Conservation (phyloP, 768 basidiomycete genomes). For the Boletus bicolor region DNA sequence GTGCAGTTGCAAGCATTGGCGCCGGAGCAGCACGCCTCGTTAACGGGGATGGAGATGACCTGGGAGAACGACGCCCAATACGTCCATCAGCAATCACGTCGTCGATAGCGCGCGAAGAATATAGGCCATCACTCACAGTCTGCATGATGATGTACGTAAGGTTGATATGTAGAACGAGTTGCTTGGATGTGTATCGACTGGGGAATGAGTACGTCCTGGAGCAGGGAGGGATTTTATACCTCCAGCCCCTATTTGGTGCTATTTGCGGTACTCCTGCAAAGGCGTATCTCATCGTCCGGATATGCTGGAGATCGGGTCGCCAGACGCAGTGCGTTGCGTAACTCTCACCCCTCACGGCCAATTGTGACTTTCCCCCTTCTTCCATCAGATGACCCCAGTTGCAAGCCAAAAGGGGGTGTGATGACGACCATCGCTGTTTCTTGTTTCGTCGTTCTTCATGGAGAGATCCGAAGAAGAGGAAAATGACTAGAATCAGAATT, state of each 20-base stretch:
- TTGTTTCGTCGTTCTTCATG: background rate
- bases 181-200: background rate
- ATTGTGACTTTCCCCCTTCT: background rate
- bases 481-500: background rate
- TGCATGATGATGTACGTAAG: conserved; percentile 13
- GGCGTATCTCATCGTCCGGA: background rate
- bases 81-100: background rate
- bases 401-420: background rate
- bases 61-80: background rate
- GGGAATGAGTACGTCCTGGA: background rate
- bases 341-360: background rate
- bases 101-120: background rate
- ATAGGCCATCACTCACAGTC: conserved; percentile 9
- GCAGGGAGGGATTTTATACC: background rate
- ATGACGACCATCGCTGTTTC: background rate
- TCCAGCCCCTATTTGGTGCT: conserved; percentile 1
- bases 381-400: background rate
- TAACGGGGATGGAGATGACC: conserved; percentile 4
- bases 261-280: background rate
- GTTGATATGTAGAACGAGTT: background rate
- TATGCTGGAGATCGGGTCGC: background rate
- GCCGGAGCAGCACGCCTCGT: conserved; percentile 15
- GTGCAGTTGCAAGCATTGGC: conserved; percentile 1
- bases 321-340: background rate
- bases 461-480: background rate